Conservation (phyloP, 495 filamentous ascomycete genomes). For the Aspergillus incahuasiensis region DNA sequence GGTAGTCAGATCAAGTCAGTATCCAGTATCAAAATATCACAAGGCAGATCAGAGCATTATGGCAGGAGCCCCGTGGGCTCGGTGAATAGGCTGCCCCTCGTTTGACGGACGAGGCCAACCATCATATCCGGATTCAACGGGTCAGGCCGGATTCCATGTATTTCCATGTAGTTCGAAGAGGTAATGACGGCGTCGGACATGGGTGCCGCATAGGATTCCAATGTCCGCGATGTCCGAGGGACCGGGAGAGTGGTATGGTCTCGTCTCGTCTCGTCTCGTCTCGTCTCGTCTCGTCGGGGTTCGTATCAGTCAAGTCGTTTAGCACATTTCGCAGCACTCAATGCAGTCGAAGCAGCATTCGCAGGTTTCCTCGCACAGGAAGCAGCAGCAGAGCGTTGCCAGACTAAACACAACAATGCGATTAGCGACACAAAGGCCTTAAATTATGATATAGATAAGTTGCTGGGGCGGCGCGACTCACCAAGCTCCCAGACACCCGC, state of each 20-base stretch:
- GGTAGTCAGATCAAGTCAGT: background rate
- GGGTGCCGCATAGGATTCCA: background rate
- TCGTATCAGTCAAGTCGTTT: slow-evolving; percentile 23
- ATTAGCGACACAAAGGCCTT: background rate
- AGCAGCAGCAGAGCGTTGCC: slow-evolving; percentile 71
- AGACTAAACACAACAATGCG: slow-evolving; percentile 41
- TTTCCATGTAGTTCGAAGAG: background rate
- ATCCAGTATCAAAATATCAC: no score
- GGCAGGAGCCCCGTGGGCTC: background rate
- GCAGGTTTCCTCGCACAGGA: slow-evolving; percentile 72
- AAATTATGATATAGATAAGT: no score
- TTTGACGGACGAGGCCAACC: no score
- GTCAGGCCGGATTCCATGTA: background rate
- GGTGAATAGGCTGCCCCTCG: no score
- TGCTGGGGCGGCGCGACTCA: slow-evolving; percentile 28
- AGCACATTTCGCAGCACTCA: slow-evolving; percentile 59
- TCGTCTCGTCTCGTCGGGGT: slow-evolving; percentile 14
- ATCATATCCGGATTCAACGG: no score
- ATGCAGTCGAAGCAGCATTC: slow-evolving; percentile 71
- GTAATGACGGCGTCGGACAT: no score
- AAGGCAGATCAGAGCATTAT: background rate
- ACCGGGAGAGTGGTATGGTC: background rate
- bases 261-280: slow-evolving; percentile 6
- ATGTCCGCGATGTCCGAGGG: slow-evolving; percentile 8
- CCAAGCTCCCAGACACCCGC: slow-evolving; percentile 61